A percentile compares a stretch with the other conserved stretches of the same genome.
These are phyloP conservation scores for Trichoderma arundinaceum DNA, from an alignment of 2,329 filamentous ascomycete species.

Conservation along the genomic window DNA sequence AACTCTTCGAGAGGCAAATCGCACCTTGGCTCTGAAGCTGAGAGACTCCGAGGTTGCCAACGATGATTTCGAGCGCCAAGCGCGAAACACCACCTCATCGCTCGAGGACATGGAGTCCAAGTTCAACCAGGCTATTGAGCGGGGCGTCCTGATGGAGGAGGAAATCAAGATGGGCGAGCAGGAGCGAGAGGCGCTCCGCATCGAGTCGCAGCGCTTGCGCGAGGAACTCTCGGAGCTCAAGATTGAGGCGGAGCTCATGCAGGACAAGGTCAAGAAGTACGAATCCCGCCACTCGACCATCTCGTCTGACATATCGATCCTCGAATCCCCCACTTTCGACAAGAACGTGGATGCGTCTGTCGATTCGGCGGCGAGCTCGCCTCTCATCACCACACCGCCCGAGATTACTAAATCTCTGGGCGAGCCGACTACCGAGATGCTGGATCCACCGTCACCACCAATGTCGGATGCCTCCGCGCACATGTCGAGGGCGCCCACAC, in stretches of 20 bases:
- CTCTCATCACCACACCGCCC: slow-evolving; percentile 86
- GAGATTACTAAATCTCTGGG: slow-evolving; percentile 66
- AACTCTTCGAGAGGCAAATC: slow-evolving; percentile 80
- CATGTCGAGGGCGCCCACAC: slow-evolving; percentile 55
- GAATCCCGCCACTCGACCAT: slow-evolving; percentile 63
- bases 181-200: slow-evolving; percentile 85
- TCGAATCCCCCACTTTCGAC: slow-evolving; percentile 75
- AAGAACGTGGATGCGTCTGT: slow-evolving; percentile 73
- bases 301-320: slow-evolving; percentile 66
- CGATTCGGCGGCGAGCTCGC: slow-evolving; percentile 86
- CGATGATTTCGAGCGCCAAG: slow-evolving; percentile 96
- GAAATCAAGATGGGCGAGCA: slow-evolving; percentile 91
- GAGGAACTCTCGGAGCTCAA: slow-evolving; percentile 93
- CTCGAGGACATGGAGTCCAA: slow-evolving; percentile 97
- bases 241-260: slow-evolving; percentile 91
- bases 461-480: slow-evolving; percentile 82
- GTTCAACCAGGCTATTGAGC: slow-evolving; percentile 92
- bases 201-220: slow-evolving; percentile 86
- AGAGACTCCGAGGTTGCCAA: slow-evolving; percentile 97
- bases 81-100: slow-evolving; percentile 92
- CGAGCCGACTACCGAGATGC: slow-evolving; percentile 66
- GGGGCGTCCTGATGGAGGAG: slow-evolving; percentile 90
- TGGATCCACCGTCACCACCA: slow-evolving; percentile 90
- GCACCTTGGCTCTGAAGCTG: slow-evolving; percentile 79
- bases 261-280: slow-evolving; percentile 86